Conservation (phyloP, 805 yeast species). For the Pichia gijzeniarum region DNA sequence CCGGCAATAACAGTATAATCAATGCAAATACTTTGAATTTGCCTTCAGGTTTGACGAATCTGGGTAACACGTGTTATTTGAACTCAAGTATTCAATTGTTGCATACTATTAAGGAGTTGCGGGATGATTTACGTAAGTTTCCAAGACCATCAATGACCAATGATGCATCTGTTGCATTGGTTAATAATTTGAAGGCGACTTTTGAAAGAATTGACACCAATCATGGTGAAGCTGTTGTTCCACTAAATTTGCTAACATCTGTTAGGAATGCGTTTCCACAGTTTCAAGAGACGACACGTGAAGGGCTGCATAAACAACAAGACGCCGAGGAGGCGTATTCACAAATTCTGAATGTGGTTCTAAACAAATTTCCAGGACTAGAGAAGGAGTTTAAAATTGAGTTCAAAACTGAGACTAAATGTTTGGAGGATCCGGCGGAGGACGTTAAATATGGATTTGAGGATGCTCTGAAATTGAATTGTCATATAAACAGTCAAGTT, state of each 20-base stretch:
- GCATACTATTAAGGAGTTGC: conserved; percentile 39
- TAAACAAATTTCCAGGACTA: conserved; percentile 42
- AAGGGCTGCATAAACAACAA: conserved; percentile 83
- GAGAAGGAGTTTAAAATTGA: conserved; percentile 57
- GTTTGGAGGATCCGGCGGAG: conserved; percentile 48
- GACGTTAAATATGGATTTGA: conserved; percentile 41
- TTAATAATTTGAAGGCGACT: conserved; percentile 34
- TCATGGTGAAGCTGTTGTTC: conserved; percentile 46
- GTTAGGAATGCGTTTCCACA: conserved; percentile 76
- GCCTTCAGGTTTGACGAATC: conserved; percentile 63
- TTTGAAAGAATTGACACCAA: conserved; percentile 38
- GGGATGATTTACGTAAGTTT: conserved; percentile 24
- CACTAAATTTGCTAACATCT: conserved; percentile 57
- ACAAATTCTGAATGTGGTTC: conserved; percentile 57
- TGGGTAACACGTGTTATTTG: conserved; percentile 75
- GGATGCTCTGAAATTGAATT: conserved; percentile 66
- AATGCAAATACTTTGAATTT: conserved; percentile 25
- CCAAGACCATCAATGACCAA: conserved; percentile 12
- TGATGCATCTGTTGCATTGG: conserved; percentile 22
- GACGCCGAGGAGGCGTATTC: conserved; percentile 97
- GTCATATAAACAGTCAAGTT: conserved; percentile 81
- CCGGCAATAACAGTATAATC: conserved; percentile 15
- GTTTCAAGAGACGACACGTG: conserved; percentile 67
- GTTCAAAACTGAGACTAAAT: conserved; percentile 57
- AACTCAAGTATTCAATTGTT: conserved; percentile 63